Evolutionary conservation across 192 early-diverging fungal genomes (phyloP).

Genomic region (Coemansia sp.): DNA sequence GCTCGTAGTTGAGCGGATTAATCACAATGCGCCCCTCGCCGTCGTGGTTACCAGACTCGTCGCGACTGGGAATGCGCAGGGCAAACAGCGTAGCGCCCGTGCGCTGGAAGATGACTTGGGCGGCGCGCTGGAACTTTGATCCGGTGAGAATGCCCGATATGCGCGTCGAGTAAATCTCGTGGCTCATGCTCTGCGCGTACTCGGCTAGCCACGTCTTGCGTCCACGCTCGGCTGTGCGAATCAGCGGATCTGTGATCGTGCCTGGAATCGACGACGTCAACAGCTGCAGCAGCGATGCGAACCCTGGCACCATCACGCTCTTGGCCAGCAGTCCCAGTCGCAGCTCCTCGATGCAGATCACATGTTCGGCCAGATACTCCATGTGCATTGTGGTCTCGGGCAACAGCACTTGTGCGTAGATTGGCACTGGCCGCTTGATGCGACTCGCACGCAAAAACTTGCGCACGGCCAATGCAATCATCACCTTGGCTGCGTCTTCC

Average conservation of each 20-base stretch:
- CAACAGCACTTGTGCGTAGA: slow-evolving; percentile 64
- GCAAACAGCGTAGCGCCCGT: slow-evolving; percentile 65
- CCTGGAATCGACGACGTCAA: slow-evolving; percentile 68
- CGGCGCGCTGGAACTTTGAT: slow-evolving; percentile 57
- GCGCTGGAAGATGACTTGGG: slow-evolving; percentile 58
- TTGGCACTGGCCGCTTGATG: slow-evolving; percentile 22
- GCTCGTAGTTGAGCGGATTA: slow-evolving; percentile 60
- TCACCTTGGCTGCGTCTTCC: slow-evolving; percentile 70
- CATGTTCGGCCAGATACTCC: slow-evolving; percentile 67
- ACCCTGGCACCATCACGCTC: slow-evolving; percentile 68
- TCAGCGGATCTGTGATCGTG: slow-evolving; percentile 43
- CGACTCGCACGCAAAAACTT: slow-evolving; percentile 57
- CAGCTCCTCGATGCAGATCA: slow-evolving; percentile 73
- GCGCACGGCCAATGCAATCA: slow-evolving; percentile 69
- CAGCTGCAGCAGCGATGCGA: slow-evolving; percentile 66
- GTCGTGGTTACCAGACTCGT: background rate
- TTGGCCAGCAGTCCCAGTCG: slow-evolving; percentile 69
- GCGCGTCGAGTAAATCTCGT: slow-evolving; percentile 65
- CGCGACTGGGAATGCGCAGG: slow-evolving; percentile 34
- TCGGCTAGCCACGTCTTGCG: slow-evolving; percentile 58
- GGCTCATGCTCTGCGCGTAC: slow-evolving; percentile 60
- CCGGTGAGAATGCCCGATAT: slow-evolving; percentile 55
- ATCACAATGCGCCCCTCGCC: slow-evolving; percentile 45
- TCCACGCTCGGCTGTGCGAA: slow-evolving; percentile 23
- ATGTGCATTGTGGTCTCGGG: slow-evolving; percentile 74